Evolutionary conservation across 352 stramenopile species (phyloP).

Genomic region (Pythium phragmitis): DNA sequence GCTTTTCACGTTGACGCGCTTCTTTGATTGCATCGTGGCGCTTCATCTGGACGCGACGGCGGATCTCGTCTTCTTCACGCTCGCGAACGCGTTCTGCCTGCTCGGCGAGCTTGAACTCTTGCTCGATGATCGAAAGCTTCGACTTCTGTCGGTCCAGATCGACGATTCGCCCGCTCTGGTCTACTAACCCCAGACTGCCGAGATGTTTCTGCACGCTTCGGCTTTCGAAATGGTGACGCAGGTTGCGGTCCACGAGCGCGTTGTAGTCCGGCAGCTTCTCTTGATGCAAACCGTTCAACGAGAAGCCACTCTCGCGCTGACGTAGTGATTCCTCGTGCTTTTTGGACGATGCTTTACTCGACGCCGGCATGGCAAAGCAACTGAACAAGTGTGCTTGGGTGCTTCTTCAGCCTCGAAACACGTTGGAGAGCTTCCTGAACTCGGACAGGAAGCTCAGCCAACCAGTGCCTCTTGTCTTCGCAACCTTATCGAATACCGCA

Average conservation of each 20-base stretch:
- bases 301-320: slow-evolving; percentile 61
- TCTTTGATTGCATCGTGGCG: slow-evolving; percentile 83
- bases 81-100: slow-evolving; percentile 65
- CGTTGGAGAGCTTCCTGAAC: not conserved
- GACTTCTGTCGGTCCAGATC: slow-evolving; percentile 87
- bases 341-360: slow-evolving; percentile 24
- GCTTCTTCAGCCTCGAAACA: not conserved
- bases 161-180: slow-evolving; percentile 86
- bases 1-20: slow-evolving; percentile 74
- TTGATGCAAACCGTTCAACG: slow-evolving; percentile 55
- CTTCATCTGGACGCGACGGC: slow-evolving; percentile 86
- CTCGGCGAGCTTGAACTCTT: slow-evolving; percentile 90
- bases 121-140: slow-evolving; percentile 91
- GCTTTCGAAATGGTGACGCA: slow-evolving; percentile 90
- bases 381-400: not conserved
- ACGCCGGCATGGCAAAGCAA: slow-evolving; percentile 7
- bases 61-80: slow-evolving; percentile 86
- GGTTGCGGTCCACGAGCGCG: slow-evolving; percentile 85
- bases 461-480: slow-evolving; percentile 3
- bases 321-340: slow-evolving; percentile 50
- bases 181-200: slow-evolving; percentile 81
- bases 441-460: not conserved
- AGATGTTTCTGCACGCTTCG: slow-evolving; percentile 73
- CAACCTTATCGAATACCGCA: slow-evolving; percentile 8
- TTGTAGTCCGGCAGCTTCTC: slow-evolving; percentile 84